Base-by-base conservation (phyloP, 768 basidiomycete genomes). In the Rhizopogon vesiculosus region DNA sequence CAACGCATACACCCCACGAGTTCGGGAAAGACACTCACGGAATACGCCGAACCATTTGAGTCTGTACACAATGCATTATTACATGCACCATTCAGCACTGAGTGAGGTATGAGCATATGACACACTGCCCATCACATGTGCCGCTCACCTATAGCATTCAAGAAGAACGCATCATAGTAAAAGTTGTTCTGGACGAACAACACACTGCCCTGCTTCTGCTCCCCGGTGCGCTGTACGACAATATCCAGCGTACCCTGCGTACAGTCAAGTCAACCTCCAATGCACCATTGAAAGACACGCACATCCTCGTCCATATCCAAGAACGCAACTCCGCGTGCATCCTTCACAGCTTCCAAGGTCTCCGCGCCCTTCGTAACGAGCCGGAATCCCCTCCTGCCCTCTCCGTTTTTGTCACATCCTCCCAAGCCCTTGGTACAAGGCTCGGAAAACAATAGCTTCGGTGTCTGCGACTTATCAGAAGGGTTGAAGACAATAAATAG, bases 81-180 rank as follows among this genome's bases (percentile, higher is more conserved):
- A 64, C 97, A 99, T 0, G 93, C 96, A 16, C 95, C 95, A 62
- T 98, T 98, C 38, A 98, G 72, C 0, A 97, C 94, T 94, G 61
- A 18, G 15, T 13, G 45, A 25, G 44, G 59, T 55, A 62, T 22
- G 42, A 35, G 13, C 10, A 51, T n/a, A 35, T 39, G 25, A 53
- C 42, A 39, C 33, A 40, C 29, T 16, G 22, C 22, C 41, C 6
- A 7, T 29, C 25, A 12, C 19, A 13, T 52, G 9, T 22, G 13
- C 18, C 3, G 72, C 84, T 43, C 42, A 96, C 95, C 88, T 42
- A 94, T 90, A 2, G 97, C 93, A 66, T 98, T 98, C 51, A 98
- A 78, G 82, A 98, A 99, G 77, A 99, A 99, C 0, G 97, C 96
- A 61, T 99, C 97, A 66, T 94, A 94, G 64, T 96, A 98, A 64